Evolutionary conservation across 176 grass and related monocot genomes (phyloP).

Genomic region (Triticum aestivum): DNA sequence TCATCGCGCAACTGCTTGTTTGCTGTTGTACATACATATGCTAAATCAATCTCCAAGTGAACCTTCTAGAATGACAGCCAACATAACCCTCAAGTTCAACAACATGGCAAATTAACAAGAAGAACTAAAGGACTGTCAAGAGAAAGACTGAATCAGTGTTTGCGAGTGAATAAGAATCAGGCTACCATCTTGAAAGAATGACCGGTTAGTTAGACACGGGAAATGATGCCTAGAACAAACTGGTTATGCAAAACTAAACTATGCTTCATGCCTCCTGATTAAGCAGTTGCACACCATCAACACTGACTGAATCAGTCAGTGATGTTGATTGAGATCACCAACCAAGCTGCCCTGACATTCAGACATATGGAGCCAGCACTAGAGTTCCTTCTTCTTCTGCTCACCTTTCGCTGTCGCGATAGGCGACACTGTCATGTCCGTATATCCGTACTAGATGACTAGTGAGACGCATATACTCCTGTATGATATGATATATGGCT

Average conservation of each 20-base stretch:
- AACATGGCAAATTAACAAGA: no score
- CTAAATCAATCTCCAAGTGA: neutral
- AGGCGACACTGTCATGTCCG: neutral
- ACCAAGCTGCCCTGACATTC: conserved; percentile 8
- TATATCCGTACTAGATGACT: conserved; percentile 10
- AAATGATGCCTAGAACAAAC: neutral
- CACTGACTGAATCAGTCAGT: neutral
- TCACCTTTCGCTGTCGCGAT: conserved; percentile 17
- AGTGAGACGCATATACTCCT: neutral
- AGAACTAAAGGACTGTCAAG: no score
- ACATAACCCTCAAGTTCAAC: no score
- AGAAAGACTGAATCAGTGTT: no score
- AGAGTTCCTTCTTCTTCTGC: no score
- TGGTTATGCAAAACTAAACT: neutral
- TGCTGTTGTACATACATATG: neutral
- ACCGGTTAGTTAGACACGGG: neutral
- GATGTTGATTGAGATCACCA: conserved; percentile 31
- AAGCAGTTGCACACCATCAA: neutral
- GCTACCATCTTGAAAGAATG: neutral
- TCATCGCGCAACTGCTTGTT: neutral
- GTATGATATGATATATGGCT: neutral
- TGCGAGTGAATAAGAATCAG: neutral
- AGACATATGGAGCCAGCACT: conserved; percentile 24
- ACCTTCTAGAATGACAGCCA: no score
- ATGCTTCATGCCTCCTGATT: neutral